phyloP scores from a whole-genome alignment of 2,329 filamentous ascomycete species.

The Trichoderma sp. region DNA sequence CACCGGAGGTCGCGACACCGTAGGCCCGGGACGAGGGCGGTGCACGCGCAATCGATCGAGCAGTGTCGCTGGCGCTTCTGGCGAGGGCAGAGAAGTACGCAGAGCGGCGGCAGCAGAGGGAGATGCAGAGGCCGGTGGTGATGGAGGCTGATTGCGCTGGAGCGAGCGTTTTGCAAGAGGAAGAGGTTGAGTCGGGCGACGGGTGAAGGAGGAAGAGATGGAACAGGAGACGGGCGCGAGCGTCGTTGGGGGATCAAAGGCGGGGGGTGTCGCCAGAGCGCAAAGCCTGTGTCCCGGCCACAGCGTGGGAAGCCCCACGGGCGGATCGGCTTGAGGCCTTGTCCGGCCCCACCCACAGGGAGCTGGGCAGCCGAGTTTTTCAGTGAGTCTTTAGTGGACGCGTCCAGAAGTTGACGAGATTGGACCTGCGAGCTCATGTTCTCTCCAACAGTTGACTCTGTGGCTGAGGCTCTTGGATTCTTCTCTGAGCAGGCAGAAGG shows the following conservation, averaged over 20 bases:
- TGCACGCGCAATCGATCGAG: slow-evolving; percentile 24
- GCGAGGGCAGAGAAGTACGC: neutral
- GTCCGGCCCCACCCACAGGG: slow-evolving; percentile 30
- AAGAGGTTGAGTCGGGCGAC: neutral
- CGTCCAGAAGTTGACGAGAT: neutral
- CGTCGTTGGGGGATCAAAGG: slow-evolving; percentile 22
- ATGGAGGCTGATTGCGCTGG: neutral
- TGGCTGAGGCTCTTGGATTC: no score
- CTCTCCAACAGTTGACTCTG: no score
- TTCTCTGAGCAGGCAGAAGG: no score
- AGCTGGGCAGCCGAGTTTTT: slow-evolving; percentile 25
- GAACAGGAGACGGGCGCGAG: slow-evolving; percentile 27
- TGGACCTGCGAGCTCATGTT: neutral
- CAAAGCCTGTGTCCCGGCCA: slow-evolving; percentile 24
- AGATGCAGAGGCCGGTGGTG: neutral
- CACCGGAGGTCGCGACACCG: slow-evolving; percentile 32
- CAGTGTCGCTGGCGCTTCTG: neutral
- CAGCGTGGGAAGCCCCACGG: slow-evolving; percentile 31
- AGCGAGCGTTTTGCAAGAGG: neutral
- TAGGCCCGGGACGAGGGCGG: slow-evolving; percentile 26
- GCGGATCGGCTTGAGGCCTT: slow-evolving; percentile 32
- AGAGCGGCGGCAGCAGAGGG: neutral
- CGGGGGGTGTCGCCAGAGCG: slow-evolving; percentile 26
- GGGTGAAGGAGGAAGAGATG: slow-evolving; percentile 26
- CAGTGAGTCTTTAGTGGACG: neutral